Conservation (phyloP, 2,329 filamentous ascomycete species). For the Botryotinia narcissicola region DNA sequence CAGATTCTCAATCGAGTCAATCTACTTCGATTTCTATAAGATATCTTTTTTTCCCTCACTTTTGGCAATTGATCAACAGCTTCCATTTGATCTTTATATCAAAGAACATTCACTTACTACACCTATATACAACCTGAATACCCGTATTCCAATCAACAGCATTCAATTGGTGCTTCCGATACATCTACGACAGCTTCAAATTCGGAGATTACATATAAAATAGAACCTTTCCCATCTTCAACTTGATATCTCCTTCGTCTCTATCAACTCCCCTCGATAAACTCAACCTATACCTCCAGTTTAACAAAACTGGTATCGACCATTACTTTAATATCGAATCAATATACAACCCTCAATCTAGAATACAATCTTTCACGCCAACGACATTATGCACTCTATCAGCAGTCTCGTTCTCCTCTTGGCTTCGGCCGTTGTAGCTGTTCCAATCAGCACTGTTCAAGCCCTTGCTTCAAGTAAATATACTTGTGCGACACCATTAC, state of each 20-base stretch:
- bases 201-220: not conserved
- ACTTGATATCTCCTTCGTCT: not conserved
- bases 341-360: not conserved
- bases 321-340: not conserved
- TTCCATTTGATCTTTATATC: not conserved
- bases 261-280: not conserved
- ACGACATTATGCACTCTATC: slow-evolving; percentile 1
- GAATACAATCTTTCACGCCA: not conserved
- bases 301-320: not conserved
- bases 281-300: not conserved
- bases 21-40: not conserved
- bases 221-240: not conserved
- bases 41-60: not conserved
- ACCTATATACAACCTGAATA: not conserved
- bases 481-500: not conserved
- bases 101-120: not conserved
- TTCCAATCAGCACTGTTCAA: not conserved
- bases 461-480: not conserved
- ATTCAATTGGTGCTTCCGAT: not conserved
- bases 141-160: not conserved
- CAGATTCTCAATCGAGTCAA: not conserved
- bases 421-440: slow-evolving; percentile 4
- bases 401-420: not conserved
- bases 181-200: not conserved
- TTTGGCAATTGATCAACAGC: not conserved